A percentile compares a stretch with the other conserved stretches of the same genome.
Evolutionary conservation across 2,329 filamentous ascomycete species (phyloP).

Genomic region (Ramularia endophylla): DNA sequence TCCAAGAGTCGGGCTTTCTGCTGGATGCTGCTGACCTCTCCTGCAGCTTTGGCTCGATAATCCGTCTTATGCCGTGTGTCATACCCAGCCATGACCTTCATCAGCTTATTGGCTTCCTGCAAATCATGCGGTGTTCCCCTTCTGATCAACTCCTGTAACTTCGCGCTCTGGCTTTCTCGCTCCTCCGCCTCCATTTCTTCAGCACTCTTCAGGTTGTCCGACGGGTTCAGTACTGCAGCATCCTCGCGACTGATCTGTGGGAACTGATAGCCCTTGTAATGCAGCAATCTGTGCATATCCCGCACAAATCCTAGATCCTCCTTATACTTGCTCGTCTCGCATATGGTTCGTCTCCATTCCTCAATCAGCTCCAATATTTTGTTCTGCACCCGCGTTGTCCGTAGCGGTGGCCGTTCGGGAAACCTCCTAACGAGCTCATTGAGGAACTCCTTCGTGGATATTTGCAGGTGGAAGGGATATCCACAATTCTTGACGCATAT

Average conservation of each 20-base stretch:
- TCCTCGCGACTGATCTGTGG: conserved; percentile 89
- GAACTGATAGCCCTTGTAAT: conserved; percentile 96
- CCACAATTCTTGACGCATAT: conserved; percentile 99
- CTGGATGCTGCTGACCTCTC: conserved; percentile 90
- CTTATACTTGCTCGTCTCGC: conserved; percentile 95
- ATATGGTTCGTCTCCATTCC: conserved; percentile 98
- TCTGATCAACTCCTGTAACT: conserved; percentile 92
- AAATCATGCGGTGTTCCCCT: conserved; percentile 86
- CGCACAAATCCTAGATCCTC: conserved; percentile 93
- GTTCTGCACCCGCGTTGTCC: conserved; percentile 78
- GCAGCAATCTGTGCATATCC: conserved; percentile 93
- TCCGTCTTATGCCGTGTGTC: conserved; percentile 95
- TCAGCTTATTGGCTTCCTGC: conserved; percentile 92
- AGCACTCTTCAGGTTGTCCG: conserved; percentile 90
- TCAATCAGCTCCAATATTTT: conserved; percentile 95
- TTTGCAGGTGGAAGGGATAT: conserved; percentile 97
- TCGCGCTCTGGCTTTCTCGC: conserved; percentile 89
- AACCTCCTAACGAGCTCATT: conserved; percentile 97
- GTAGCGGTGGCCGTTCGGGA: conserved; percentile 83
- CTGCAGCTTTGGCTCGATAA: conserved; percentile 94
- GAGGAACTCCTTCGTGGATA: conserved; percentile 97
- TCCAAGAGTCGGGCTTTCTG: conserved; percentile 90
- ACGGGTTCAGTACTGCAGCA: conserved; percentile 92
- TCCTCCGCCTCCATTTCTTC: conserved; percentile 99
- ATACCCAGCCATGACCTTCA: conserved; percentile 99